Base-by-base conservation (phyloP, 805 yeast genomes). In the Nakazawaea populi region DNA sequence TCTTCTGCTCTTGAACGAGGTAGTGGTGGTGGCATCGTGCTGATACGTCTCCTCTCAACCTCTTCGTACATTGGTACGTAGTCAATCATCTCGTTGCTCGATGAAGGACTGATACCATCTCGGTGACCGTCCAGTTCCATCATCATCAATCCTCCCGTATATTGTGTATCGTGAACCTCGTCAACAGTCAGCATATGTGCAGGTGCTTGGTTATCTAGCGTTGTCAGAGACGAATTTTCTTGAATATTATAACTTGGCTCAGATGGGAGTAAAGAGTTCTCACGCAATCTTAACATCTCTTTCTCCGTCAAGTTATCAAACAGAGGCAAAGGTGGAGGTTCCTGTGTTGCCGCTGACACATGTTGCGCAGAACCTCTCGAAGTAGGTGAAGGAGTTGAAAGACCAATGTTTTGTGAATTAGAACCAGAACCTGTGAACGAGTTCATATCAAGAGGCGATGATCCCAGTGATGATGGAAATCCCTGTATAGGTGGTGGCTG, bases 261-360 rank as follows among this genome's bases (percentile, higher is more conserved):
- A 2, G 89, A 82, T 0, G 92, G 91, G 27, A 84, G 58, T 41
- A 85, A 67, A 5, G 85, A 76, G 44, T 76, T 74, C 60, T 85
- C 91, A 45, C 73, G 73, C 4, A 72, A 64, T 52, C 73, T 67
- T 57, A 83, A 63, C 12, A 74, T 58, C 54, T 83, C 85, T 61
- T 86, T 85, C 53, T 85, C 92, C 1, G 81, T 62, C 36, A 76
- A 45, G n/a, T 59, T 57, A 8, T 56, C 55, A 24, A 54, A 41
- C 28, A 30, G 32, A 5, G 51, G 43, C 7, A 46, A 34, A 5
- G 55, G 47, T 28, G 60, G 55, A 11, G 46, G 45, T 34, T 36
- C 29, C 14, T 30, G 34, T 42, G 9, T 36, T 18, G 37, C 6
- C 24, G 27, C 10, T 11, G n/a, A 4, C 27, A n/a, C 2, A 8